phyloP scores from a whole-genome alignment of 495 filamentous ascomycete genomes.

The Xylaria palmicola region DNA sequence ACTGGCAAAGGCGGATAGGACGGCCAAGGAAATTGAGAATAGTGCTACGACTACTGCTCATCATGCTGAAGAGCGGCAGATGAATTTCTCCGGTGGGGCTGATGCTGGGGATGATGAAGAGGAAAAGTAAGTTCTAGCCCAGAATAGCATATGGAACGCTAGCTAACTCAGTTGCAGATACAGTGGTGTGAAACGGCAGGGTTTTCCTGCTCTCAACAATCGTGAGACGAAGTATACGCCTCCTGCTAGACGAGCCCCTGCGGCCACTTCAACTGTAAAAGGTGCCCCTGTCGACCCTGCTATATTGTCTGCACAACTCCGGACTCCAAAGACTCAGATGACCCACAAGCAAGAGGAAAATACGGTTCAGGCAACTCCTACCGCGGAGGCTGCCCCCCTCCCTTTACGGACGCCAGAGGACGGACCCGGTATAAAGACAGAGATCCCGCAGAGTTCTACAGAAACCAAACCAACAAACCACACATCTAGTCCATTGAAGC shows the following conservation, averaged over 20 bases:
- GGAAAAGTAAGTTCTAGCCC: constrained; percentile 66
- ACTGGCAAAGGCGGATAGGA: constrained; percentile 72
- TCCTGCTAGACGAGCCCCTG: constrained; percentile 77
- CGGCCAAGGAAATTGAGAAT: constrained; percentile 86
- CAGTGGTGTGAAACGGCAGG: constrained; percentile 81
- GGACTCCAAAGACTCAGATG: constrained; percentile 44
- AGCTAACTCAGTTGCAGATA: constrained; percentile 59
- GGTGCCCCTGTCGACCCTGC: constrained; percentile 76
- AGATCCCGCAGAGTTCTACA: constrained; percentile 33
- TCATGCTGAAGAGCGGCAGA: constrained; percentile 84
- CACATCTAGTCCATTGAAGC: constrained; percentile 25
- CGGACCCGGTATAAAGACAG: constrained; percentile 26
- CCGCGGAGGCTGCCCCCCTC: constrained; percentile 30
- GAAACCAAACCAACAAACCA: constrained; percentile 34
- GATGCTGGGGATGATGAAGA: constrained; percentile 74
- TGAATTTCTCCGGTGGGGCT: constrained; percentile 50
- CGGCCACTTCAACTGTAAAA: constrained; percentile 66
- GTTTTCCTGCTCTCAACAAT: constrained; percentile 62
- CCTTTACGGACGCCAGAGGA: constrained; percentile 25
- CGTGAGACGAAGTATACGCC: constrained; percentile 82
- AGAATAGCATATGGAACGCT: constrained; percentile 1
- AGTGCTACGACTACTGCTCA: constrained; percentile 69
- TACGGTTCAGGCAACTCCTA: constrained; percentile 33
- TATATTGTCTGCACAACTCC: constrained; percentile 75
- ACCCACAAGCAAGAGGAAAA: constrained; percentile 46